Percentiles rank a stretch among this genome's conserved stretches.
These are phyloP conservation scores for Dryas drummondii DNA, from an alignment of 306 rosid species.

Conservation along the genomic window DNA sequence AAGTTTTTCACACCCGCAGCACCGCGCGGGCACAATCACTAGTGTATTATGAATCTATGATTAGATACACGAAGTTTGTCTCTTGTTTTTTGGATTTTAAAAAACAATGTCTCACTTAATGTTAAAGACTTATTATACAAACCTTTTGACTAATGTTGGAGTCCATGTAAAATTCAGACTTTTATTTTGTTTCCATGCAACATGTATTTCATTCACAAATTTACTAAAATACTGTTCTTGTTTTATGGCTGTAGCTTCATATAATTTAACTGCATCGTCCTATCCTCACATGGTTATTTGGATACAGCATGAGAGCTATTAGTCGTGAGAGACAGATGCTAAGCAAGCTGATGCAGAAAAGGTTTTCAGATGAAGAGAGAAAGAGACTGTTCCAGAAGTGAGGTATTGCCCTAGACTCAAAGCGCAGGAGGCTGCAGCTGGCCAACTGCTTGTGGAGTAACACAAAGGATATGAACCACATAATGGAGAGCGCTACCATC, in stretches of 20 bases:
- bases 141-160: neutral
- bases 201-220: neutral
- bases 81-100: neutral
- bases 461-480: no score
- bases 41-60: no score
- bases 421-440: no score
- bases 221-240: neutral
- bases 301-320: constrained; percentile 63
- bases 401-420: no score
- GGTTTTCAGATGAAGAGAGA: no score
- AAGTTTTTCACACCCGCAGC: no score
- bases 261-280: neutral
- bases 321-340: no score
- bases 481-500: no score
- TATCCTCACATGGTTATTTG: constrained; percentile 22
- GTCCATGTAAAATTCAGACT: neutral
- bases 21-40: no score
- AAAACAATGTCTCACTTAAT: neutral
- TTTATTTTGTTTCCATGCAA: neutral
- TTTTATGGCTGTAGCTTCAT: neutral
- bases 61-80: neutral
- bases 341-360: no score
- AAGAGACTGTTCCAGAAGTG: no score
- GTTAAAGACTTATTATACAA: neutral
- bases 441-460: no score